A percentile compares a stretch with the other conserved stretches of the same genome.
phyloP scores from a whole-genome alignment of 192 early-diverging fungal genomes.

The Backusella circina region DNA sequence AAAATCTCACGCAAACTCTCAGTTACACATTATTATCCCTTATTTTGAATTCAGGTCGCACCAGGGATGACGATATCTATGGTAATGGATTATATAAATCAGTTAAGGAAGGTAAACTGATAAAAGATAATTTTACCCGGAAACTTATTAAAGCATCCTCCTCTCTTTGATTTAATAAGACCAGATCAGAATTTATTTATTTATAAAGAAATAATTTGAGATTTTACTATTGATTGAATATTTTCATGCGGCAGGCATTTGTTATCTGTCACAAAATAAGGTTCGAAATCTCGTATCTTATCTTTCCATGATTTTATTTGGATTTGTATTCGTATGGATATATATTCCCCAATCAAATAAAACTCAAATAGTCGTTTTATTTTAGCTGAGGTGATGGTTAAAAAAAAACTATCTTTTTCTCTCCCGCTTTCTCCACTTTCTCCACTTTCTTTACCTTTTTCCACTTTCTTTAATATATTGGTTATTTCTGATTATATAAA shows the following conservation, averaged over 20 bases:
- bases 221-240: neutral
- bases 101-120: neutral
- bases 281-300: constrained; percentile 12
- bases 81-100: neutral
- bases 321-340: neutral
- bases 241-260: neutral
- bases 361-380: neutral
- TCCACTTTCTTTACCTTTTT: neutral
- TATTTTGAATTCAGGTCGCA: constrained; percentile 1
- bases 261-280: constrained; percentile 10
- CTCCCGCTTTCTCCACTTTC: neutral
- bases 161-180: neutral
- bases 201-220: neutral
- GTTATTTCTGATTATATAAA: neutral
- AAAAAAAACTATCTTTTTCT: neutral
- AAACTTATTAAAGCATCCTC: neutral
- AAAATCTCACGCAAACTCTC: neutral
- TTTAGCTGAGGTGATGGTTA: neutral
- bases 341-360: constrained; percentile 2
- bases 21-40: neutral
- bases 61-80: neutral
- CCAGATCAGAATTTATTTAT: neutral
- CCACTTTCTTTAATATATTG: neutral
- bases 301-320: neutral
- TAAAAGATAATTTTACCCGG: neutral